Percentiles rank a stretch among this genome's conserved stretches.
Conservation (phyloP, 2,329 filamentous ascomycete species). For the Fusarium sp. region DNA sequence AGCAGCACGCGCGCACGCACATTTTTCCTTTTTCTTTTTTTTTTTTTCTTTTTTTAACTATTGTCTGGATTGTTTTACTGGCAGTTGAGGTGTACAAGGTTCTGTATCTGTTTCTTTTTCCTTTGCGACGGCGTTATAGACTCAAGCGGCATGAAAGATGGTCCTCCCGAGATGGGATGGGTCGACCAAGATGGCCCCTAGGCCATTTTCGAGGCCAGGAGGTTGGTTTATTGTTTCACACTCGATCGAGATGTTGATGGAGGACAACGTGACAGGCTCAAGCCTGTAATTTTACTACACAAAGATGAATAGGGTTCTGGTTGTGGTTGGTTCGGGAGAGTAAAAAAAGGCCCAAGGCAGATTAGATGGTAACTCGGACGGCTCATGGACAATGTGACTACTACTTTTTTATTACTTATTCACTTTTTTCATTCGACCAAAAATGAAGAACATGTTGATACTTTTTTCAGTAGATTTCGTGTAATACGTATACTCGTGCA, state of each 20-base stretch:
- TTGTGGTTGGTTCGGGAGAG: slow-evolving; percentile 29
- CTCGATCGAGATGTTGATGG: slow-evolving; percentile 30
- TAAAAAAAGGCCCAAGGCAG: slow-evolving; percentile 20
- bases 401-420: slow-evolving; percentile 24
- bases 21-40: slow-evolving; percentile 10
- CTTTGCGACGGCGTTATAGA: slow-evolving; percentile 45
- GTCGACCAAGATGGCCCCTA: slow-evolving; percentile 16
- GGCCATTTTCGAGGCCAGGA: slow-evolving; percentile 12
- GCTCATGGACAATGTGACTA: slow-evolving; percentile 35
- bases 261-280: slow-evolving; percentile 11
- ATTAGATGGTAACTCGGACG: slow-evolving; percentile 18
- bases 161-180: slow-evolving; percentile 12
- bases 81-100: slow-evolving; percentile 34
- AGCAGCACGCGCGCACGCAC: slow-evolving; percentile 36
- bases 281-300: slow-evolving; percentile 7
- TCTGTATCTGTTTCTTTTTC: slow-evolving; percentile 15
- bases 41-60: slow-evolving; percentile 10
- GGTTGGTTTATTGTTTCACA: slow-evolving; percentile 27
- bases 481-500: not conserved
- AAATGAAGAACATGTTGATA: not conserved
- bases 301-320: not conserved
- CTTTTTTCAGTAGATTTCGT: not conserved
- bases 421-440: not conserved
- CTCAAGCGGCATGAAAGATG: slow-evolving; percentile 37
- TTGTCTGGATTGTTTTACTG: slow-evolving; percentile 27